phyloP scores from a whole-genome alignment of 2,329 filamentous ascomycete species.

The Apiospora pterosperma region DNA sequence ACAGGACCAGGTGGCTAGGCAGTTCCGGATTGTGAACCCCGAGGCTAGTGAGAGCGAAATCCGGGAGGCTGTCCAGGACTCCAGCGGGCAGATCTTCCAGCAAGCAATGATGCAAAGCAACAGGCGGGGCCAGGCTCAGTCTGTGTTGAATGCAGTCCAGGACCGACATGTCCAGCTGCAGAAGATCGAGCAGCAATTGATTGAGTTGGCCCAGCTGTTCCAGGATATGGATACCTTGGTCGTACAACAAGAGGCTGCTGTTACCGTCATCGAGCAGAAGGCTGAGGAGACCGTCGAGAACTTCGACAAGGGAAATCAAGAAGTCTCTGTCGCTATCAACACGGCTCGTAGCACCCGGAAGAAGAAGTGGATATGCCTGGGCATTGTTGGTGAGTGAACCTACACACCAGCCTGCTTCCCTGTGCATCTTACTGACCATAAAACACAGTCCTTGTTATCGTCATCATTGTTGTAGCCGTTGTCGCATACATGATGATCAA shows the following conservation, averaged over 20 bases:
- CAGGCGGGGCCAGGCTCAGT: slow-evolving; percentile 76
- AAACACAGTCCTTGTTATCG: slow-evolving; percentile 47
- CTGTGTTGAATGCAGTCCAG: slow-evolving; percentile 75
- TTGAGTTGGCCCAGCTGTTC: slow-evolving; percentile 83
- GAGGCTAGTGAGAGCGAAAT: slow-evolving; percentile 79
- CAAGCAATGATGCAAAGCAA: slow-evolving; percentile 81
- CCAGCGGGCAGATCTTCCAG: slow-evolving; percentile 76
- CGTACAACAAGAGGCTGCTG: slow-evolving; percentile 77
- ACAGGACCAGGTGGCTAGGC: slow-evolving; percentile 79
- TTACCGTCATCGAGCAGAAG: slow-evolving; percentile 81
- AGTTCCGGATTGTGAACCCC: slow-evolving; percentile 85
- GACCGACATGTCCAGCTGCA: slow-evolving; percentile 82
- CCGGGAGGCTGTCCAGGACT: slow-evolving; percentile 70
- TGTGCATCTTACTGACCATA: slow-evolving; percentile 16
- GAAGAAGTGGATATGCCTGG: slow-evolving; percentile 97
- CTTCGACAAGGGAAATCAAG: slow-evolving; percentile 77
- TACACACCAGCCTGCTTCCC: not conserved
- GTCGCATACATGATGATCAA: slow-evolving; percentile 23
- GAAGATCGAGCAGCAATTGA: slow-evolving; percentile 89
- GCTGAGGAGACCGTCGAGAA: slow-evolving; percentile 83
- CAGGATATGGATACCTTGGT: slow-evolving; percentile 84
- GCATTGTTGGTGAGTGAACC: slow-evolving; percentile 58
- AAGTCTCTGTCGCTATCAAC: slow-evolving; percentile 77
- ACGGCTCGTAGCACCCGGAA: slow-evolving; percentile 77
- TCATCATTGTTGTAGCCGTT: slow-evolving; percentile 49